A percentile compares a stretch with the other conserved stretches of the same genome.
phyloP scores from a whole-genome alignment of 2,329 filamentous ascomycete species.

The Emmonsiellopsis sp. region DNA sequence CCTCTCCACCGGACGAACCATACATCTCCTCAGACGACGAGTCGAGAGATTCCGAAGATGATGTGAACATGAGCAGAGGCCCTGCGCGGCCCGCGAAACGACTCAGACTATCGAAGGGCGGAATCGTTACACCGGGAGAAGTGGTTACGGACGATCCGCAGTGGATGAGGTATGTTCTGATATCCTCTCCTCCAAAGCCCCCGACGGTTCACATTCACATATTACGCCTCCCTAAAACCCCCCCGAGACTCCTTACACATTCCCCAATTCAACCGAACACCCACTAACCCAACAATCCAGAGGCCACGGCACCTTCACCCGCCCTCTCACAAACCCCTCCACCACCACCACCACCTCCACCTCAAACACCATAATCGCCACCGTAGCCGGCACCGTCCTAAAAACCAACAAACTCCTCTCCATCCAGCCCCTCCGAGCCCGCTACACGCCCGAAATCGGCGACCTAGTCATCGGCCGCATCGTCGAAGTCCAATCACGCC shows the following conservation, averaged over 20 bases:
- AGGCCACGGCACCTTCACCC: conserved; percentile 85
- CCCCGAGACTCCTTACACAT: background rate
- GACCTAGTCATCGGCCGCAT: conserved; percentile 92
- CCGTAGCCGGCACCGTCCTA: conserved; percentile 79
- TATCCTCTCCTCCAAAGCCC: background rate
- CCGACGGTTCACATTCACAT: too few relatives aligned
- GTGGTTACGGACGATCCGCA: conserved; percentile 78
- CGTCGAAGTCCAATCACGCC: conserved; percentile 81
- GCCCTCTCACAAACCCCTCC: conserved; percentile 40
- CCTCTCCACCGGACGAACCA: conserved; percentile 23
- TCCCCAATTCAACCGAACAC: conserved; percentile 7
- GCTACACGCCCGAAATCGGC: conserved; percentile 92
- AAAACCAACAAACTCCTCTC: conserved; percentile 97
- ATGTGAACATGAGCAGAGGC: conserved; percentile 32
- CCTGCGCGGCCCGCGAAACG: conserved; percentile 23
- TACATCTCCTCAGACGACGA: conserved; percentile 21
- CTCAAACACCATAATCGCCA: conserved; percentile 65
- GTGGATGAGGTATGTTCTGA: conserved; percentile 63
- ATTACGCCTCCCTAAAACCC: too few relatives aligned
- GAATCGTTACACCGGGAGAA: conserved; percentile 76
- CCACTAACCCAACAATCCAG: conserved; percentile 33
- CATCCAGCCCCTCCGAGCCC: conserved; percentile 77
- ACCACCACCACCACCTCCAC: conserved; percentile 5
- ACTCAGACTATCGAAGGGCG: conserved; percentile 18
- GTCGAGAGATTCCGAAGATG: conserved; percentile 35